phyloP scores from a whole-genome alignment of 2,329 filamentous ascomycete genomes.

The Epichloe sp. region DNA sequence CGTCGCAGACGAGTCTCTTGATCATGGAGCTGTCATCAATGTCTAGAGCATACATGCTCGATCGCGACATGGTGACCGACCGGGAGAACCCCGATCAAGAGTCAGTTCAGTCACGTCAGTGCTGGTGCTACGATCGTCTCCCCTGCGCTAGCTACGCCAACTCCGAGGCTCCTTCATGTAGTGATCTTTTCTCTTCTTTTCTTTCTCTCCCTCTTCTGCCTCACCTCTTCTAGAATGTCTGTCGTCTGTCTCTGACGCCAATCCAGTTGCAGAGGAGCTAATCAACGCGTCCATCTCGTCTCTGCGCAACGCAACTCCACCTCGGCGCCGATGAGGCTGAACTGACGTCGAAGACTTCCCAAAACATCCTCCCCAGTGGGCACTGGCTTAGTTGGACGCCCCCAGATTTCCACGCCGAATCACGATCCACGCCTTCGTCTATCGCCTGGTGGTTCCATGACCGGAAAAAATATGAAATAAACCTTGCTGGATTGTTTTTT shows the following conservation, averaged over 20 bases:
- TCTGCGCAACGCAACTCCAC: not conserved
- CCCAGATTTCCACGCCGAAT: not conserved
- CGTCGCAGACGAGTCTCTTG: no score
- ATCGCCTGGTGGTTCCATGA: not conserved
- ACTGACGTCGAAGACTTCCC: constrained; percentile 4
- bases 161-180: not conserved
- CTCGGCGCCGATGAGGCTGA: not conserved
- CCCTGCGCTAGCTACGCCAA: not conserved
- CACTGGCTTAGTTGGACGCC: not conserved
- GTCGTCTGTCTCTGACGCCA: not conserved
- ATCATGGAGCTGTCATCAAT: not conserved
- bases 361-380: not conserved
- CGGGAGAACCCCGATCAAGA: not conserved
- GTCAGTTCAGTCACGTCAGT: not conserved
- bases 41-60: not conserved
- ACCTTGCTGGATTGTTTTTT: no score
- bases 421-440: not conserved
- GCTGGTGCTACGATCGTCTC: not conserved
- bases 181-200: not conserved
- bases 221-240: not conserved
- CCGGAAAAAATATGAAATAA: no score
- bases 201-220: not conserved
- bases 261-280: not conserved
- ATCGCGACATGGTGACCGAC: not conserved
- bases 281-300: no score